Evolutionary conservation across 2,329 filamentous ascomycete genomes (phyloP).

Genomic region (Dothistroma septosporum): DNA sequence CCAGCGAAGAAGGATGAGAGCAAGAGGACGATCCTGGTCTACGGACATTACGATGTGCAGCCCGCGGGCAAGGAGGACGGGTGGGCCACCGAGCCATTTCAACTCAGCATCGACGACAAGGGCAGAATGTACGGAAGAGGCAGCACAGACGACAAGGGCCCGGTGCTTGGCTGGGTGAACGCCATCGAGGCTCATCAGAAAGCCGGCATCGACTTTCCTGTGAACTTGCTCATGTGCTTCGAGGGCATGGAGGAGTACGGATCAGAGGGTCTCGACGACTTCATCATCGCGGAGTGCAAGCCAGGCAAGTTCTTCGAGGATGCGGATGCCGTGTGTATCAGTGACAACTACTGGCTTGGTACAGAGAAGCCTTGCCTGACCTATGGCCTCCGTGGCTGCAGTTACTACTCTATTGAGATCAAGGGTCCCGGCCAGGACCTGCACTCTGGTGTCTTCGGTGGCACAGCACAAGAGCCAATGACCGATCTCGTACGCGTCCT

Average conservation of each 20-base stretch:
- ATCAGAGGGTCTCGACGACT: constrained; percentile 90
- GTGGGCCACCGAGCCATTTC: constrained; percentile 93
- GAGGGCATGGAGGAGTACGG: constrained; percentile 99
- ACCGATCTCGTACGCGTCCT: constrained; percentile 85
- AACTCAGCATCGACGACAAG: constrained; percentile 80
- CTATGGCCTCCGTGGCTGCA: constrained; percentile 93
- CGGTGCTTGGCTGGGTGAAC: constrained; percentile 94
- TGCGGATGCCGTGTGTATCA: constrained; percentile 94
- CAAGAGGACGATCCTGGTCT: constrained; percentile 93
- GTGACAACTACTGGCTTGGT: constrained; percentile 99
- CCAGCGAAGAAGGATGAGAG: constrained; percentile 70
- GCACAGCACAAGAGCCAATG: constrained; percentile 97
- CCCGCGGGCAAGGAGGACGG: constrained; percentile 89
- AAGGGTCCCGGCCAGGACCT: constrained; percentile 89
- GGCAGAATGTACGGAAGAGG: constrained; percentile 95
- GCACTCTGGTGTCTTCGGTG: constrained; percentile 95
- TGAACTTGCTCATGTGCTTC: constrained; percentile 98
- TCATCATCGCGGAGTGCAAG: constrained; percentile 86
- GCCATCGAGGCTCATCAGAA: constrained; percentile 97
- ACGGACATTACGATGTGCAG: constrained; percentile 98
- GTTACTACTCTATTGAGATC: constrained; percentile 92
- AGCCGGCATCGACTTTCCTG: constrained; percentile 87
- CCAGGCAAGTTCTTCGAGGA: constrained; percentile 79
- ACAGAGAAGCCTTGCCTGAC: constrained; percentile 98
- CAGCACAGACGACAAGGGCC: constrained; percentile 95